Evolutionary conservation across 108 stramenopile genomes (phyloP), one percentile per base, ranked within the genome.

Genomic region (Nitzschia sp.): DNA sequence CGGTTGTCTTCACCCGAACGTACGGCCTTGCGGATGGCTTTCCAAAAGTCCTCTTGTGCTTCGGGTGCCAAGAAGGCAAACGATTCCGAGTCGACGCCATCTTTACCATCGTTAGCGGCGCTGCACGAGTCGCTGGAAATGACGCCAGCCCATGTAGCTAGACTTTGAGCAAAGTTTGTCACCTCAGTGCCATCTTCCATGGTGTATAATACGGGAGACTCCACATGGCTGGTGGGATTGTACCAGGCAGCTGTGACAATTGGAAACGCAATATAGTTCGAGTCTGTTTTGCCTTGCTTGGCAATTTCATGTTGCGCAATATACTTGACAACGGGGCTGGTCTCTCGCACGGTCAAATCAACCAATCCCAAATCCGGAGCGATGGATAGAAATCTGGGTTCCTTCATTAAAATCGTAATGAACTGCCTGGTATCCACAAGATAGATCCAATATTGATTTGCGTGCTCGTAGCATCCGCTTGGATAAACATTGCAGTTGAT

Each of bases 361-460:
- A 82, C 74, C 54, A 79, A 49, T 25, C 85, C 85, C 1, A 66
- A 75, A 58, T 86, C 85, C 18, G 85, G 82, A 2, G 82, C 69
- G 47, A 86, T 86, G 35, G 64, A 61, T 24, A 86, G 61, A 54
- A 82, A 82, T 33, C 85, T 77, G 32, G 85, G 85, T 66, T 86
- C 85, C 25, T 68, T 34, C 36, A 59, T 69, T 34, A 86, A 36
- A 9, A 77, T 47, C 1, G 59, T 54, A 27, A 82, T 35, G 27
- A 76, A 68, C 59, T 83, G 82, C 11, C 85, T 36, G 13, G 59
- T 45, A 68, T 86, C 85, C 0, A 86, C 80, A 24, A 79, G 53
- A 25, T 86, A 86, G 17, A 86, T 70, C 36, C 74, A 80, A 68
- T 86, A 83, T 36, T 79, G 59, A 47, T 86, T 86, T 54, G 82